Evolutionary conservation across 176 grass and related monocot species (phyloP), one percentile per base, ranked within the genome.

Genomic region (Cymbopogon citratus): DNA sequence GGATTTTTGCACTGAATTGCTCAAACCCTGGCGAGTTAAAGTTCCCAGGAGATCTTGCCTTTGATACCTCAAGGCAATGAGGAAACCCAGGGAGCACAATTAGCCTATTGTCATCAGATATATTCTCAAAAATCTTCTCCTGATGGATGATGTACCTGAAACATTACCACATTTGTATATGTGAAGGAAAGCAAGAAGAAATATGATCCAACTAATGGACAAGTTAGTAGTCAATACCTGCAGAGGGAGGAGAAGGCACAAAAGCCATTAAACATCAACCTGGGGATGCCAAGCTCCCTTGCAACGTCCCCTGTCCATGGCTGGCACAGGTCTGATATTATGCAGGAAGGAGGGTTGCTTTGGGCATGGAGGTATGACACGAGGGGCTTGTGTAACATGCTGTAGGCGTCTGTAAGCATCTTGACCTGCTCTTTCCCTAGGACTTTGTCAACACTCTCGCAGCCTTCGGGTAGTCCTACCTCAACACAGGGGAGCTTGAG

Each of bases 241-340:
- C 69, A 72, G 69, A 89, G 84, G 9, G 76, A 84, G 14, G 81
- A 33, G 49, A 90, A 93, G 63, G 59, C 69, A 19, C 85, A 65
- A 5, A 70, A 86, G 59, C 91, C 88, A 34, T 74, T 85, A 61
- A 90, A 93, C 39, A 14, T 80, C 35, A 93, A 65, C 69, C 85
- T 88, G 8, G 88, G 88, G 60, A 90, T 88, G 16, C 75, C 74
- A 12, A 94, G 63, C n/a, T 90, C 91, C n/a, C 85, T 84, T 70
- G 88, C 88, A n/a, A 88, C 66, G 66, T 88, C 88, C 44, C 73
- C 85, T 14, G 76, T 87, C 88, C 88, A 93, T 6, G 80, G 80
- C 13, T 84, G 84, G 41, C 48, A 73, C 1, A 59, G 52, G 79
- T 93, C 87, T n/a, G 84, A 87, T 41, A 90, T 80, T 70, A 93